These are phyloP conservation scores for Podochytrium sp. DNA, from an alignment of 192 early-diverging fungal species.

Conservation along the genomic window DNA sequence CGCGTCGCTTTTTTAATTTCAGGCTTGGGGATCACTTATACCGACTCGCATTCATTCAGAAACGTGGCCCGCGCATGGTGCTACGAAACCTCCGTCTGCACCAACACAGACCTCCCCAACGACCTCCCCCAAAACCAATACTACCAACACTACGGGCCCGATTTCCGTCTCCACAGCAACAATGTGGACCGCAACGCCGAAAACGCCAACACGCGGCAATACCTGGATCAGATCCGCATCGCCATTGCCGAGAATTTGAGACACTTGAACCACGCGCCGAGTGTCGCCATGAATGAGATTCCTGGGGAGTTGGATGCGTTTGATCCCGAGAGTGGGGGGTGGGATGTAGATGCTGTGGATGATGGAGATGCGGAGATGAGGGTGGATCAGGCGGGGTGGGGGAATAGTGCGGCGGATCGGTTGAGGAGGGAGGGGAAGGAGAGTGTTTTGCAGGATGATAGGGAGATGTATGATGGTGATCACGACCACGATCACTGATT, in stretches of 20 bases:
- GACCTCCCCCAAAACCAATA: constrained; percentile 88
- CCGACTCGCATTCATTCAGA: constrained; percentile 69
- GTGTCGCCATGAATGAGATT: constrained; percentile 83
- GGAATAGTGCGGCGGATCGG: constrained; percentile 5
- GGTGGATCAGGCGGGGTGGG: constrained; percentile 37
- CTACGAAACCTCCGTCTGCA: constrained; percentile 88
- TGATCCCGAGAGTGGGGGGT: constrained; percentile 33
- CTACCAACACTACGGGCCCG: constrained; percentile 88
- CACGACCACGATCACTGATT: constrained; percentile 40
- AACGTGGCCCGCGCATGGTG: constrained; percentile 95
- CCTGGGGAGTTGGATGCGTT: constrained; percentile 52
- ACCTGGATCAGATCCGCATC: constrained; percentile 74
- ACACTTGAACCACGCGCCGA: constrained; percentile 73
- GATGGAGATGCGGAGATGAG: constrained; percentile 44
- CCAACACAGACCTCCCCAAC: constrained; percentile 73
- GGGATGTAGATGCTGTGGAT: constrained; percentile 44
- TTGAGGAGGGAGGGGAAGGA: constrained; percentile 39
- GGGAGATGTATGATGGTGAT: constrained; percentile 51
- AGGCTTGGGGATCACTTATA: background rate
- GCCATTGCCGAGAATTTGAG: constrained; percentile 68
- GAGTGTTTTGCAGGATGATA: constrained; percentile 33
- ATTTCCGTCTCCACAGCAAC: constrained; percentile 81
- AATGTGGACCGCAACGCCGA: constrained; percentile 75
- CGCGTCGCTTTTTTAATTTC: background rate
- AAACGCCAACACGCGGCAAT: constrained; percentile 83